Evolutionary conservation across 495 filamentous ascomycete genomes (phyloP), one percentile per base, ranked within the genome.

Genomic region (Lasiosphaeris hirsuta): DNA sequence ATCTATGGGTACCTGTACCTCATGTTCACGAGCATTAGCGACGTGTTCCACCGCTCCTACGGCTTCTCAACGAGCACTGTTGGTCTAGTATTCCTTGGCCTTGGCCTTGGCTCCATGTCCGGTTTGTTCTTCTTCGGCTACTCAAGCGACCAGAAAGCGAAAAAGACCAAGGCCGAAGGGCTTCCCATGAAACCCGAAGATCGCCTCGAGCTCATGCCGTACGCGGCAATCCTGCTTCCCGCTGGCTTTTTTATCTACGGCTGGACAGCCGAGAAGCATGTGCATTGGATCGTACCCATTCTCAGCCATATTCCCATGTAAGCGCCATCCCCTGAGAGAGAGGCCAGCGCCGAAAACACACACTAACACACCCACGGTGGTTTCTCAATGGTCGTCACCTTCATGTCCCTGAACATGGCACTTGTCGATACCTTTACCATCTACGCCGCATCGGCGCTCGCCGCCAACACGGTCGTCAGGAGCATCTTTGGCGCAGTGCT

Each of bases 1-100:
- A 74, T 85, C 9, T 92, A 91, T 64, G 86, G 87, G 10, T 85
- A 86, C 40, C 69, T 92, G 15, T 93, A 92, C 69, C 82, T 93
- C 61, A 76, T 92, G 43, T 88, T 89, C 72, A 85, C 83, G 15
- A 82, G 81, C 13, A 81, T 88, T 64, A 81, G 85, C 1, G 61
- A 69, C 15, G 80, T 88, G 35, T 89, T 85, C 45, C 54, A 37
- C 10, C 60, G 70, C 14, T 69, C 75, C 0, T 87, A 88, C 65
- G 60, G 66, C 48, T 80, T 74, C 48, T 53, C 61, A 10, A 60
- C 68, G 0, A 61, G 64, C 34, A 64, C 65, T 6, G 69, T 69
- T 2, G 76, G 76, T 0, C 64, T 79, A 2, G 61, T 69, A 1
- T 78, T 66, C 45, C 54, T 77, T 1, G 74, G 75, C 6, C 54